Evolutionary conservation across 768 basidiomycete genomes (phyloP), one percentile per base, ranked within the genome.

Genomic region (Cystofilobasidium capitatum): DNA sequence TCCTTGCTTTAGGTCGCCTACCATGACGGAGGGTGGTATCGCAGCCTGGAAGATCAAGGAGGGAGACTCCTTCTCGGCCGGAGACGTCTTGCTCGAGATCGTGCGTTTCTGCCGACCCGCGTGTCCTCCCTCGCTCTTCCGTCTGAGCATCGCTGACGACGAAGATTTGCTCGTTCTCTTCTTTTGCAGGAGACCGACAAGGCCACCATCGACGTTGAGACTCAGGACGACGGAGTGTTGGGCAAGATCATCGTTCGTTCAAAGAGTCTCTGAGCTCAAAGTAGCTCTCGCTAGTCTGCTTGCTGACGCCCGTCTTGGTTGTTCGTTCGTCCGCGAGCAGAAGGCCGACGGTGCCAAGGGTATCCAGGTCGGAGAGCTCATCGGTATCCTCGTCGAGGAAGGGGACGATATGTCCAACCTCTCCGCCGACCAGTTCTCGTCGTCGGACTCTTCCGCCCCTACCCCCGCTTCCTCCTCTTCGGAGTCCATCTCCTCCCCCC

Each of bases 21-120:
- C 91, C 16, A 92, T 97, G 88, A 91, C 89, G 0, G 92, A 96
- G 78, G 92, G 93, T 51, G 91, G 88, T 3, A 89, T 98, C 70
- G 81, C 90, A 0, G 81, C 81, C 4, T 97, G 94, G 92, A 96
- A 94, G 81, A 87, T 87, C 79, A 82, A 82, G 70, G 87, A 88
- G 72, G 91, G 91, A 22, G 89, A 91, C 68, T 73, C 83, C 0
- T 96, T 91, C 74, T 70, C 79, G 3, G 81, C 87, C 36, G 92
- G 92, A 2, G 91, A 94, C 70, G 88, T 93, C 42, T 78, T 94
- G 61, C 81, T 94, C 58, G 91, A 94, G 81, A 89, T 94, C 72
- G 91, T 92, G 72, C 65, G 74, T 74, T 47, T 24, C 31, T 24
- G 39, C 39, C n/a, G 20, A 13, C 6, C 24, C 24, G n/a, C 31